These are phyloP conservation scores for Neurospora discreta DNA, from an alignment of 495 filamentous ascomycete genomes.

Conservation along the genomic window DNA sequence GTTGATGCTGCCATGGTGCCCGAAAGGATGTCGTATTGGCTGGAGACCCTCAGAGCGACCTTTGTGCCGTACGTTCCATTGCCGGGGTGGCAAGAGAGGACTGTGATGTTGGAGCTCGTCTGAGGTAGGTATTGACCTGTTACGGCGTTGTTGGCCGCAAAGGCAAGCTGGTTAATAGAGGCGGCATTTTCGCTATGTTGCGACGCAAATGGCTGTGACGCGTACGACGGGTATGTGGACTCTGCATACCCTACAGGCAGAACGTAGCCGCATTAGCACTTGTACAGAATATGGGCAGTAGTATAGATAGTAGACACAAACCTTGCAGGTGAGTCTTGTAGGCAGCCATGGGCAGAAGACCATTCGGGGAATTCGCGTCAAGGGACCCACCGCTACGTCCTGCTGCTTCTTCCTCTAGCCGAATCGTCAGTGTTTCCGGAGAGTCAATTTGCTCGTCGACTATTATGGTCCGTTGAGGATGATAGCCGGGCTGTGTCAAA, in stretches of 20 bases:
- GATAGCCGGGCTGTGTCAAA: conserved; percentile 32
- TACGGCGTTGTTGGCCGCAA: conserved; percentile 40
- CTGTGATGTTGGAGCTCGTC: conserved; percentile 32
- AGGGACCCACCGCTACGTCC: conserved; percentile 37
- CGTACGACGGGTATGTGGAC: conserved; percentile 33
- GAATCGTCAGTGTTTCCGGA: conserved; percentile 37
- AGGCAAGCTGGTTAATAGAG: conserved; percentile 40
- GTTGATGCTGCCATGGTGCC: conserved; percentile 41
- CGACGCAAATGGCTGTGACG: conserved; percentile 27
- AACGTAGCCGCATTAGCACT: background rate
- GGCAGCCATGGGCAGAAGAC: conserved; percentile 39
- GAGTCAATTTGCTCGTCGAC: conserved; percentile 38
- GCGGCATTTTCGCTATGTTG: conserved; percentile 36
- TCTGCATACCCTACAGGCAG: conserved; percentile 39
- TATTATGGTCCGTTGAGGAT: conserved; percentile 37
- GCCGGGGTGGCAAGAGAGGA: conserved; percentile 57
- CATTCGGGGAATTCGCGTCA: conserved; percentile 36
- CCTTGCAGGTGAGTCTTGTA: conserved; percentile 39
- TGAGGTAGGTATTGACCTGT: conserved; percentile 37
- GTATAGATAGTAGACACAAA: conserved; percentile 16
- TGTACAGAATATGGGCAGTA: background rate
- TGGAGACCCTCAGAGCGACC: conserved; percentile 61
- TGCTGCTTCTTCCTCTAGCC: conserved; percentile 37
- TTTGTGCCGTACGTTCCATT: conserved; percentile 56
- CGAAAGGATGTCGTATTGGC: conserved; percentile 49